Conservation (phyloP, 2,329 filamentous ascomycete species). For the Tolypocladium capitatum region DNA sequence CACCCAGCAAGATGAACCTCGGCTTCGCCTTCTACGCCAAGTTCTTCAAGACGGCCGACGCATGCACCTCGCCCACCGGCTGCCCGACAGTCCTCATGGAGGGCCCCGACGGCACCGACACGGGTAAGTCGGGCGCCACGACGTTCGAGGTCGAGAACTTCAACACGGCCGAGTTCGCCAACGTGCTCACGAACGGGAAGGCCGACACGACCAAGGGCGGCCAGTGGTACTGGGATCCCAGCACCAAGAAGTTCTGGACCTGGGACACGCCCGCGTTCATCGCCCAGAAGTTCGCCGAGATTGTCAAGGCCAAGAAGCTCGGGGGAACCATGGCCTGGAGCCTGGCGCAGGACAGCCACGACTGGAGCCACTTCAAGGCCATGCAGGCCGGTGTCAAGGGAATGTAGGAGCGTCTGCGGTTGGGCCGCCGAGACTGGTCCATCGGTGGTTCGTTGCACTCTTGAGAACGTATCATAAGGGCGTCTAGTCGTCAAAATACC, state of each 20-base stretch:
- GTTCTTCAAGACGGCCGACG: conserved; percentile 40
- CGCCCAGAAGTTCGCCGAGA: conserved; percentile 29
- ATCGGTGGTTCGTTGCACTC: not conserved
- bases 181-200: conserved; percentile 25
- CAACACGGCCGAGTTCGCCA: conserved; percentile 20
- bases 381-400: conserved; percentile 18
- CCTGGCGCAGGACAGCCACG: conserved; percentile 32
- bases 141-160: conserved; percentile 25
- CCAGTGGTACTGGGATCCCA: conserved; percentile 40
- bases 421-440: not conserved
- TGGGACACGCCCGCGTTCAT: conserved; percentile 41
- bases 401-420: not conserved
- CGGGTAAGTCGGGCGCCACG: conserved; percentile 30
- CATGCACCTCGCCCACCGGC: conserved; percentile 37
- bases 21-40: conserved; percentile 60
- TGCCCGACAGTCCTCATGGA: conserved; percentile 49
- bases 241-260: conserved; percentile 36
- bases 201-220: conserved; percentile 35
- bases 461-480: no score
- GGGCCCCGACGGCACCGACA: conserved; percentile 44
- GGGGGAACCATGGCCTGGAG: conserved; percentile 43
- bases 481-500: no score
- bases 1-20: conserved; percentile 44
- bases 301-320: conserved; percentile 26
- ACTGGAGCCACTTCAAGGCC: conserved; percentile 28